Percentiles rank a stretch among this genome's conserved stretches.
phyloP scores from a whole-genome alignment of 1,139 yeast species.

The Nakaseomyces nivariensis region DNA sequence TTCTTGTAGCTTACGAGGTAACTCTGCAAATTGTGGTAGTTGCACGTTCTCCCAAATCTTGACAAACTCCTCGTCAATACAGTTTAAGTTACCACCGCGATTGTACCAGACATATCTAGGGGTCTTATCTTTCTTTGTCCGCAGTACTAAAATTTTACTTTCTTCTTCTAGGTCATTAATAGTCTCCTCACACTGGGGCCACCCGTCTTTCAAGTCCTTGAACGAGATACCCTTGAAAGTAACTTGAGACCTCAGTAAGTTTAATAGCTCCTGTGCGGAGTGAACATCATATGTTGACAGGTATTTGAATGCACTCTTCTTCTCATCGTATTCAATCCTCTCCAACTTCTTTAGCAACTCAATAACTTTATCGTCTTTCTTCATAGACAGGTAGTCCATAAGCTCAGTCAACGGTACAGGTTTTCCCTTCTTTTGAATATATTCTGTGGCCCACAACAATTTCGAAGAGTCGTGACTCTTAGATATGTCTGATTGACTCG shows the following conservation, averaged over 20 bases:
- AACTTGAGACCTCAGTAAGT: constrained; percentile 67
- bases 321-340: constrained; percentile 54
- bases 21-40: constrained; percentile 70
- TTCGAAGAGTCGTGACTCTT: constrained; percentile 62
- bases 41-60: constrained; percentile 70
- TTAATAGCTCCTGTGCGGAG: constrained; percentile 64
- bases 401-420: constrained; percentile 49
- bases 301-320: constrained; percentile 63
- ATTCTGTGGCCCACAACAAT: constrained; percentile 80
- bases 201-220: constrained; percentile 87
- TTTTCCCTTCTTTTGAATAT: constrained; percentile 54
- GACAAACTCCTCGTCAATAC: constrained; percentile 74
- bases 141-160: constrained; percentile 66
- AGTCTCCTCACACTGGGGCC: constrained; percentile 84
- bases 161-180: constrained; percentile 68
- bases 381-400: constrained; percentile 29
- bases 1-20: constrained; percentile 69
- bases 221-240: constrained; percentile 85
- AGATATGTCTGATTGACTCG: constrained; percentile 35
- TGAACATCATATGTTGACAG: constrained; percentile 83
- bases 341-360: constrained; percentile 68
- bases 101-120: constrained; percentile 93
- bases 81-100: constrained; percentile 59
- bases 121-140: constrained; percentile 85
- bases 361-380: constrained; percentile 41